Evolutionary conservation across 1,139 yeast genomes (phyloP), one percentile per base, ranked within the genome.

Genomic region (Nakaseomyces sp.): DNA sequence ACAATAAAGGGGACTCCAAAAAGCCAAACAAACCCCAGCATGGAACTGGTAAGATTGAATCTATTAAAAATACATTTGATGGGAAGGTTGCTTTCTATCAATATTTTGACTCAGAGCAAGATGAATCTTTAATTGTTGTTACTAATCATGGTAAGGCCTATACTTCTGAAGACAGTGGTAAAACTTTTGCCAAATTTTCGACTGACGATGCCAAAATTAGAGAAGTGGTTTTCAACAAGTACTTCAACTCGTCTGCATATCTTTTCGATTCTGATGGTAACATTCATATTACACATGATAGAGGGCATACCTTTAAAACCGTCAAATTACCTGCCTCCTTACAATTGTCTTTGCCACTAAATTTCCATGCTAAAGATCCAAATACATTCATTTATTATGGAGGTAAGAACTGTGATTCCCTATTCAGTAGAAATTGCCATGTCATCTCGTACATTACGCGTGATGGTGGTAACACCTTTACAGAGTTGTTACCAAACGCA

Each of bases 161-260:
- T 53, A 72, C 86, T 12, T 84, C 96, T 1, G 83, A 79, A 56
- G 80, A 88, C 63, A 94, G 93, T 40, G 97, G 97, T 17, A 59
- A 68, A 3, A 63, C 64, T 1, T 81, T 89, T 67, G 68, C 69
- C 13, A 66, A 67, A 48, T 69, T 76, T 18, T 43, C 46, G 24
- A 65, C 67, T 32, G 80, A 47, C 7, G 50, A 72, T 18, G 6
- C 4, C 18, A 71, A 25, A 68, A 70, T 86, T 37, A 51, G 71
- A 4, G 76, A 74, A 6, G 72, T 82, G 33, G 70, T 72, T 41
- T 70, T 78, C 42, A 91, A 93, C 44, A 74, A 76, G 3, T 73
- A 69, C 48, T 73, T 73, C 53, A 73, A 80, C n/a, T 81, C 85
- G 43, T 72, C 75, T 32, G 78, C 85, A 3, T 76, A 81, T 47